Evolutionary conservation across 768 basidiomycete genomes (phyloP), one percentile per base, ranked within the genome.

Genomic region (Trametes gibbosa): DNA sequence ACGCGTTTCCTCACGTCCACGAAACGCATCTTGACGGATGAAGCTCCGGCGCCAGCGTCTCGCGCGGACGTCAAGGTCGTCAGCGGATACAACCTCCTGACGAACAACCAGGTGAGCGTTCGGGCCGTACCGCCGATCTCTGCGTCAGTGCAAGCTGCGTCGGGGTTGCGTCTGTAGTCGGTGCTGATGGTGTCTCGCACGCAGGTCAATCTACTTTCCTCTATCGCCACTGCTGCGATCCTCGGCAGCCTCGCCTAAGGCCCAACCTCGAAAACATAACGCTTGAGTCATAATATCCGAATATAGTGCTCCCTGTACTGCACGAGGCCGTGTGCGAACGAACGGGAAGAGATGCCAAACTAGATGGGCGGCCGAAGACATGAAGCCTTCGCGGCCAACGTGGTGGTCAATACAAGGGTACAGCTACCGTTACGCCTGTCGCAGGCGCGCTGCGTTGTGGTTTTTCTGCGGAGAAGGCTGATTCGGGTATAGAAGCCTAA

Each of bases 41-140:
- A 75, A 14, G 71, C 74, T 0, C 69, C 70, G 12, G 63, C 62
- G 34, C 57, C 68, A 21, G 42, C 48, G 29, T 61, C 58, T 3
- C 67, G 59, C 25, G 79, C 82, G 56, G 76, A 82, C 12, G 73
- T 89, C 55, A 83, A 81, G 64, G 75, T 83, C 49, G 77, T 85
- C 42, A 79, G 79, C 39, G 93, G 95, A 0, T 61, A 80, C 58
- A 77, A 90, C 58, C 47, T 94, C 16, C 76, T 96, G 57, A 84
- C 83, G n/a, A 96, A 96, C 66, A 93, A 90, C 64, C 89, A 92
- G 75, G 92, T 88, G 1, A 50, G 54, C 19, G 14, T 42, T 6
- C 14, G 25, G 21, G 25, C 35, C 43, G 19, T 45, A 3, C 7
- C 43, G 19, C 43, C 21, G 19, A 24, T 23, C 4, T 24, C 23